A percentile compares a stretch with the other conserved stretches of the same genome.
phyloP scores from a whole-genome alignment of 2,329 filamentous ascomycete genomes.

The Phaeophleospora eucalypticola region DNA sequence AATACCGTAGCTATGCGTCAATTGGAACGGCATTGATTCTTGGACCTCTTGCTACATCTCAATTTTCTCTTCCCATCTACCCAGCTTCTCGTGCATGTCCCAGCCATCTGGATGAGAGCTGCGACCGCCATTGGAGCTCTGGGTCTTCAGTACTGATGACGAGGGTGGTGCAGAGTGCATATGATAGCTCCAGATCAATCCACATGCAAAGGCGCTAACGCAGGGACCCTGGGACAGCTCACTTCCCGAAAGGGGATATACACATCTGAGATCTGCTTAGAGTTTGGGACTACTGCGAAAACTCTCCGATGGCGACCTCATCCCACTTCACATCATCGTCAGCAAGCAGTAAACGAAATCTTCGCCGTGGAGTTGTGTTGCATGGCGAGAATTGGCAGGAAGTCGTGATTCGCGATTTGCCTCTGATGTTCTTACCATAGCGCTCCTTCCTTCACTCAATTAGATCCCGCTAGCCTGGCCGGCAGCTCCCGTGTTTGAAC shows the following conservation, averaged over 20 bases:
- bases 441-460: too few relatives aligned
- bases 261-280: not conserved
- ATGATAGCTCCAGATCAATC: not conserved
- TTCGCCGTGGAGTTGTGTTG: not conserved
- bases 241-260: not conserved
- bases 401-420: too few relatives aligned
- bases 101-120: too few relatives aligned
- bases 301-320: not conserved
- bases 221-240: not conserved
- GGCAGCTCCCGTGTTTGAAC: not conserved
- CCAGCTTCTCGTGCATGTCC: too few relatives aligned
- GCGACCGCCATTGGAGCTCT: not conserved
- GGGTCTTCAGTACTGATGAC: not conserved
- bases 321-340: not conserved
- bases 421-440: too few relatives aligned
- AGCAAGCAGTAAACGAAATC: not conserved
- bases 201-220: not conserved
- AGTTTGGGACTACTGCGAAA: not conserved
- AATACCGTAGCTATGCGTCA: too few relatives aligned
- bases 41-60: too few relatives aligned
- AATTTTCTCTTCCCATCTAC: too few relatives aligned
- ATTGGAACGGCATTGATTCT: too few relatives aligned
- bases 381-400: not conserved
- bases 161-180: not conserved
- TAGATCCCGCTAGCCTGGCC: too few relatives aligned